Percentiles rank a stretch among this genome's conserved stretches.
phyloP scores from a whole-genome alignment of 2,329 filamentous ascomycete genomes.

The Boeremia lycopersici region DNA sequence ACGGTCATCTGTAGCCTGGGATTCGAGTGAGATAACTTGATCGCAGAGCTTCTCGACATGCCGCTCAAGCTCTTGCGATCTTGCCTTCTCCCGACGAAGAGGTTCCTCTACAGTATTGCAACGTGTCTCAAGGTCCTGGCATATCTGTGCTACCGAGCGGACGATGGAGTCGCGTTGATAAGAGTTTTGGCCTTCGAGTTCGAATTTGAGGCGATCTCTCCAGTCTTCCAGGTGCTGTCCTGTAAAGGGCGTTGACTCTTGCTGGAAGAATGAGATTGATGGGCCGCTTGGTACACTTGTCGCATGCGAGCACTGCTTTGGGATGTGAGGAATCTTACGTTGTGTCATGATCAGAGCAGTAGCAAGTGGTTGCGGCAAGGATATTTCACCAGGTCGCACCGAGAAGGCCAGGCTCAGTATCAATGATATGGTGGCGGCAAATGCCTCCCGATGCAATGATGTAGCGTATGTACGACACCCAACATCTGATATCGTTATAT shows the following conservation, averaged over 20 bases:
- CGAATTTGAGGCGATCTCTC: conserved; percentile 53
- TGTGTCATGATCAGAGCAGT: conserved; percentile 39
- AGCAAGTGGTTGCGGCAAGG: conserved; percentile 25
- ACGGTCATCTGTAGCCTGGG: conserved; percentile 29
- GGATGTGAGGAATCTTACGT: conserved; percentile 19
- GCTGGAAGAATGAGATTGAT: conserved; percentile 43
- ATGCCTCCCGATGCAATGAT: conserved; percentile 22
- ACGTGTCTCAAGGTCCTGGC: conserved; percentile 61
- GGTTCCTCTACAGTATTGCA: conserved; percentile 63
- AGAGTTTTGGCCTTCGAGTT: conserved; percentile 48
- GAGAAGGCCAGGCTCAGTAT: conserved; percentile 35
- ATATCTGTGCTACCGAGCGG: conserved; percentile 58
- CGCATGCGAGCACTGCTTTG: conserved; percentile 27
- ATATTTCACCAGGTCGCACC: conserved; percentile 20
- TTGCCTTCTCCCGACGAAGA: conserved; percentile 53
- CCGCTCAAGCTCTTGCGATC: conserved; percentile 39
- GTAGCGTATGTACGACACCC: conserved; percentile 24
- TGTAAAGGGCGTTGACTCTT: conserved; percentile 47
- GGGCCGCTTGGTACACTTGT: neutral
- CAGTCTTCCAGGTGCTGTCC: conserved; percentile 52
- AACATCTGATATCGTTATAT: neutral
- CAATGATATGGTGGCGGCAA: conserved; percentile 34
- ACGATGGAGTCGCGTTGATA: conserved; percentile 56
- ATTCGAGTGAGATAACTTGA: conserved; percentile 44
- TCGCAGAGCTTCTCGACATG: conserved; percentile 41